Evolutionary conservation across 768 basidiomycete species (phyloP), one percentile per base, ranked within the genome.

Genomic region (Myochromella boudieri): DNA sequence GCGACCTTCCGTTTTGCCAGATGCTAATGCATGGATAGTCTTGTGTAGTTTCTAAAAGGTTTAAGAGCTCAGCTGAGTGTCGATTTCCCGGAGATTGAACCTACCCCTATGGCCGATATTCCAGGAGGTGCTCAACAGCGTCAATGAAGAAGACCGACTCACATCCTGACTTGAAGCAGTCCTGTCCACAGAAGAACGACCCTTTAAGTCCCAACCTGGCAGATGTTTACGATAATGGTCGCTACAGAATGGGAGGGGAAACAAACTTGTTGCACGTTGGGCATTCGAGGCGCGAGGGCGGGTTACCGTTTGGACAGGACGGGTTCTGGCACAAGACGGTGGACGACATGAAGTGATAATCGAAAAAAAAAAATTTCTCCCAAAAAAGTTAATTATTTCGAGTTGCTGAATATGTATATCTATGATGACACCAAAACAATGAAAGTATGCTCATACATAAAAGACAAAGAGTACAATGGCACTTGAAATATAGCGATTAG

Each of bases 131-230:
- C 47, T 43, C 25, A 37, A 42, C 29, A 31, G 7, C 14, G 21
- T 38, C 29, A 34, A 14, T 27, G 37, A 14, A 40, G 44, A 39
- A 29, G 4, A 15, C 15, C 5, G 29, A 75, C 93, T 74, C 65
- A 95, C 95, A 98, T 65, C 81, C 86, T 37, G 84, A 79, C 68
- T 97, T 97, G 81, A 97, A 97, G 69, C 95, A 98, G 41, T 90
- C 91, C 67, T 98, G 95, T 20, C 85, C 83, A 55, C 95, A 97
- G 69, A 95, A 98, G 63, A 87, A 89, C 25, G 90, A 92, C 24
- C 90, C 88, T 38, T 75, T 77, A 53, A 93, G 85, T 42, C 87
- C 88, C 26, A 92, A 74, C 63, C 90, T 92, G 55, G 28, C 50
- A 49, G 20, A 37, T 34, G 48, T 59, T 41, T 44, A 53, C 57